Evolutionary conservation across 805 yeast genomes (phyloP).

Genomic region (Torulaspora indica): DNA sequence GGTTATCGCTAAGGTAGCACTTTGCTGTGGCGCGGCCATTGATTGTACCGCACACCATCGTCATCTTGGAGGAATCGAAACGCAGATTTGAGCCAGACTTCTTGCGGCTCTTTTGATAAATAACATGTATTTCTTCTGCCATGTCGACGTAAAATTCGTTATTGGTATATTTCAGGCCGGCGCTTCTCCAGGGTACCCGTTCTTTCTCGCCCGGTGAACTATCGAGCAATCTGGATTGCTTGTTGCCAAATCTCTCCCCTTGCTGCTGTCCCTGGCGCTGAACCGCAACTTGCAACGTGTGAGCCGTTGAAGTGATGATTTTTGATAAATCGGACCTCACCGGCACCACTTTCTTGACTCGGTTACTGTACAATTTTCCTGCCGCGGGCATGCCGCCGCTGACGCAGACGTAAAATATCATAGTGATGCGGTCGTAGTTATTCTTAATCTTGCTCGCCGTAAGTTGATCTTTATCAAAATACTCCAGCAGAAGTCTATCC

Average conservation of each 20-base stretch:
- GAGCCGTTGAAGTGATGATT: constrained; percentile 38
- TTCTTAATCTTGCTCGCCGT: constrained; percentile 56
- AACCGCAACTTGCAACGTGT: constrained; percentile 19
- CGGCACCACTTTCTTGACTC: constrained; percentile 66
- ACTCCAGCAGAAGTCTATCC: constrained; percentile 50
- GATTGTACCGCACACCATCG: constrained; percentile 38
- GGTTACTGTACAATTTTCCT: constrained; percentile 57
- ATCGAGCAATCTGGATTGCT: constrained; percentile 4
- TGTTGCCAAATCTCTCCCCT: constrained; percentile 1
- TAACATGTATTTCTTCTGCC: constrained; percentile 57
- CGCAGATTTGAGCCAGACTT: constrained; percentile 1
- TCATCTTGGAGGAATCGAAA: constrained; percentile 3
- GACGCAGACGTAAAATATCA: constrained; percentile 70
- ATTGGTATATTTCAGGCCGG: constrained; percentile 63
- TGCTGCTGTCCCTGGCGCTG: constrained; percentile 13
- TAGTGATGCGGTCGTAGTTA: constrained; percentile 64
- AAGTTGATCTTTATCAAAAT: constrained; percentile 51
- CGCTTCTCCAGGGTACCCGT: constrained; percentile 71
- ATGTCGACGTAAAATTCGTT: constrained; percentile 87
- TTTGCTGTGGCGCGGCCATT: constrained; percentile 61
- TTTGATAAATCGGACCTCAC: constrained; percentile 36
- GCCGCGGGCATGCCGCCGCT: constrained; percentile 72
- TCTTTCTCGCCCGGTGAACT: constrained; percentile 20
- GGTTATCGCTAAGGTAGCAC: constrained; percentile 72
- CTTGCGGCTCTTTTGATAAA: constrained; percentile 34